A percentile compares a stretch with the other conserved stretches of the same genome.
phyloP scores from a whole-genome alignment of 1,284 basidiomycete genomes.

The Ustilago cynodontis region DNA sequence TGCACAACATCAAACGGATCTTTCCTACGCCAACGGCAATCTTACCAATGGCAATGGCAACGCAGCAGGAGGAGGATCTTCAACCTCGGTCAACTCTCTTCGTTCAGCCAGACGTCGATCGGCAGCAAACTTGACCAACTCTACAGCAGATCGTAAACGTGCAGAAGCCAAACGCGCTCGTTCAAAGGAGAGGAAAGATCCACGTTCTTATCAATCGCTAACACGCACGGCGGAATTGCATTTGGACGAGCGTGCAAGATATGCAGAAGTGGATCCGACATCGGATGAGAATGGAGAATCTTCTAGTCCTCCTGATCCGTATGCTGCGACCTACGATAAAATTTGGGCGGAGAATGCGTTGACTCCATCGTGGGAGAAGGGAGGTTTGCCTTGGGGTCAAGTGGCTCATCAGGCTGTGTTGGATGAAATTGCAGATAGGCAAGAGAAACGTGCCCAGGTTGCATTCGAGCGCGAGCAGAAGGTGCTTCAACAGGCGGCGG shows the following conservation, averaged over 20 bases:
- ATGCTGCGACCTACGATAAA: slow-evolving; percentile 26
- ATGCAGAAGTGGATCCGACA: slow-evolving; percentile 59
- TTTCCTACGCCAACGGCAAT: not conserved
- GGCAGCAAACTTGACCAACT: slow-evolving; percentile 30
- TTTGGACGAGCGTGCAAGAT: slow-evolving; percentile 59
- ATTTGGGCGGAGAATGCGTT: slow-evolving; percentile 28
- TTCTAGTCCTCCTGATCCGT: slow-evolving; percentile 24
- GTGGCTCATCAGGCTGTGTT: slow-evolving; percentile 35
- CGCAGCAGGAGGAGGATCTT: not conserved
- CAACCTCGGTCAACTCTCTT: slow-evolving; percentile 26
- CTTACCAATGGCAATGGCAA: not conserved
- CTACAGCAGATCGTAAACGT: slow-evolving; percentile 27
- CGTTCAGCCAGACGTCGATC: slow-evolving; percentile 28
- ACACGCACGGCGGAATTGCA: slow-evolving; percentile 62
- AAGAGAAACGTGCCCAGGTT: slow-evolving; percentile 40
- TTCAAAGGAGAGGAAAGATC: slow-evolving; percentile 42
- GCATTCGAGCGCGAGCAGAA: slow-evolving; percentile 47
- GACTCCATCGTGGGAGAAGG: slow-evolving; percentile 45
- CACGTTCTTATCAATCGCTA: slow-evolving; percentile 53
- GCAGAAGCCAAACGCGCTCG: slow-evolving; percentile 33
- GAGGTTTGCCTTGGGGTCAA: slow-evolving; percentile 45
- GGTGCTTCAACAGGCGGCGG: slow-evolving; percentile 40
- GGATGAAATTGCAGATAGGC: slow-evolving; percentile 32
- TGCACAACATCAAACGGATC: slow-evolving; percentile 25
- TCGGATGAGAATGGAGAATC: slow-evolving; percentile 39